Evolutionary conservation across 2,329 filamentous ascomycete species (phyloP).

Genomic region (Rutstroemia sp.): DNA sequence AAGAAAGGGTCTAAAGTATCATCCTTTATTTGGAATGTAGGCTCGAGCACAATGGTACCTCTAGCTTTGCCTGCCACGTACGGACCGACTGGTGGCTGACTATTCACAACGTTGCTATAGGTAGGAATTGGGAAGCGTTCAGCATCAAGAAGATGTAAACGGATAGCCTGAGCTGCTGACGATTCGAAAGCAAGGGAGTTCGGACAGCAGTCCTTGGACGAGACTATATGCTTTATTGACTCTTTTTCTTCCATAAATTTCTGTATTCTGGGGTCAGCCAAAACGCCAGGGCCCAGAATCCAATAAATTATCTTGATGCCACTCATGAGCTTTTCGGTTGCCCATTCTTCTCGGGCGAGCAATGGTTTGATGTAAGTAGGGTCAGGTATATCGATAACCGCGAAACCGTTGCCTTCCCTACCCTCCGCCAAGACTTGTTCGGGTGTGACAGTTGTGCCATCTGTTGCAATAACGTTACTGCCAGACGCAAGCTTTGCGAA

Average conservation of each 20-base stretch:
- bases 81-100: constrained; percentile 1
- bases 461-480: constrained; percentile 51
- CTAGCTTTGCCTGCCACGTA: constrained; percentile 22
- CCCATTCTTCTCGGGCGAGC: constrained; percentile 66
- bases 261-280: constrained; percentile 52
- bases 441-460: constrained; percentile 66
- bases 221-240: constrained; percentile 66
- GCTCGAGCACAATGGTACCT: constrained; percentile 22
- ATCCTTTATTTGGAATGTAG: constrained; percentile 32
- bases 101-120: constrained; percentile 40
- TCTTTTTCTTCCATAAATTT: constrained; percentile 60
- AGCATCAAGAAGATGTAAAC: constrained; percentile 65
- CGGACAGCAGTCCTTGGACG: constrained; percentile 64
- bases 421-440: constrained; percentile 75
- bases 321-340: constrained; percentile 53
- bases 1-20: constrained; percentile 42
- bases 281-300: constrained; percentile 67
- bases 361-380: constrained; percentile 62
- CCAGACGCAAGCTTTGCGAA: constrained; percentile 58
- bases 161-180: constrained; percentile 56
- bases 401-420: constrained; percentile 64
- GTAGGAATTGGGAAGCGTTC: constrained; percentile 67
- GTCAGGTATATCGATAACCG: constrained; percentile 72
- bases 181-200: constrained; percentile 69
- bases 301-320: constrained; percentile 68